Base-by-base conservation (phyloP, 495 filamentous ascomycete species). In the Lasiosphaeria ovina region DNA sequence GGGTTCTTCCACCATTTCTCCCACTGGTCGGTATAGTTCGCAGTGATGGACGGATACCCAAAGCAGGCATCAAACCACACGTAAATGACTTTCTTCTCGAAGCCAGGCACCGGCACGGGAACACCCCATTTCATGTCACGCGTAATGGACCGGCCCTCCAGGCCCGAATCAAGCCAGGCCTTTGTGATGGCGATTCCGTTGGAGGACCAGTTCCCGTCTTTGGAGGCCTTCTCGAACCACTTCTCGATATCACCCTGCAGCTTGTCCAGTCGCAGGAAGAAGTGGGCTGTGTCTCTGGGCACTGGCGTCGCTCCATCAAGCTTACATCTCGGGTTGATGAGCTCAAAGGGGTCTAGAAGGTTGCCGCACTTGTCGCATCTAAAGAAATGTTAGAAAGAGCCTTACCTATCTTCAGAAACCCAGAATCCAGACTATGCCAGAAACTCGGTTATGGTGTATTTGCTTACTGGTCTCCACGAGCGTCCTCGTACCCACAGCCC, bases 1-100 rank as follows among this genome's bases (percentile, higher is more conserved):
- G 91, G 90, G 72, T 96, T 87, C 63, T 87, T 86, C 94, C 94
- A 98, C 94, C 94, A 98, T 58, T 87, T 78, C 77, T 96, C 87
- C 94, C 94, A 98, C 54, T 96, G 79, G 33, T 89, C 80, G 5
- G 92, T 97, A 72, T 94, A 97, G 64, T 87, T 92, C 57, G 90
- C 91, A 6, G 94, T 98, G 63, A 98, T 98, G 0, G 92, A 96
- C 5, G 90, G 85, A 70, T 98, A 98, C 9, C 94, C 94, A 62
- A 97, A 96, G 73, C 92, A 96, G 42, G 94, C 94, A 73, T 98
- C 94, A 66, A 98, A 98, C 94, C 94, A 98, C 44, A 96, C 92
- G 65, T 98, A 98, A 61, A 98, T 81, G 60, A 96, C 92, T 79
- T 95, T 95, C 58, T 88, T 80, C 58, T 87, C 87, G 51, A 87